Percentiles rank a stretch among this genome's conserved stretches.
phyloP scores from a whole-genome alignment of 768 basidiomycete species.

The Russula lepida region DNA sequence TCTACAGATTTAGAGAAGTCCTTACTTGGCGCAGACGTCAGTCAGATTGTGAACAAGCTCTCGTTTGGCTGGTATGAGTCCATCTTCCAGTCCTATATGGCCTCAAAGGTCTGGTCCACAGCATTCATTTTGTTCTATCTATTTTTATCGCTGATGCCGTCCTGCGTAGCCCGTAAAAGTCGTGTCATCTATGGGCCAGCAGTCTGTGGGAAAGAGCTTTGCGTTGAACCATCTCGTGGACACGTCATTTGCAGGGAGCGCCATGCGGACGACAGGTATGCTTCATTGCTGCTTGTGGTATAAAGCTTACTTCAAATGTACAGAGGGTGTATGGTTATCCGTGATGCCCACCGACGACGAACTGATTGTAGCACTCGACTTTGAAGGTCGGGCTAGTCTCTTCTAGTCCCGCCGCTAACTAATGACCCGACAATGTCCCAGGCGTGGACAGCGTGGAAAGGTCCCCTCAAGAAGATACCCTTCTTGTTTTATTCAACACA shows the following conservation, averaged over 20 bases:
- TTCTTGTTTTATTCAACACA: slow-evolving; percentile 56
- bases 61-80: slow-evolving; percentile 62
- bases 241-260: slow-evolving; percentile 57
- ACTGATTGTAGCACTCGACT: slow-evolving; percentile 53
- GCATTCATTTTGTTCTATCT: background rate
- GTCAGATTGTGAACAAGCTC: slow-evolving; percentile 45
- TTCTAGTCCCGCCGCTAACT: background rate
- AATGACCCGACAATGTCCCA: slow-evolving; percentile 7
- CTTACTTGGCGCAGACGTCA: slow-evolving; percentile 52
- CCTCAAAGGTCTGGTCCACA: slow-evolving; percentile 35
- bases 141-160: background rate
- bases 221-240: slow-evolving; percentile 52
- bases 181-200: slow-evolving; percentile 62
- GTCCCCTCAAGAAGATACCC: slow-evolving; percentile 53
- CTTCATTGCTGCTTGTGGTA: too few relatives aligned
- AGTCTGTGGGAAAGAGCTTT: slow-evolving; percentile 56
- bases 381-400: slow-evolving; percentile 38
- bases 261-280: slow-evolving; percentile 49
- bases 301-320: background rate
- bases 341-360: slow-evolving; percentile 50
- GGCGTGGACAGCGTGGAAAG: slow-evolving; percentile 59
- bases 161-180: slow-evolving; percentile 46
- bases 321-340: slow-evolving; percentile 60
- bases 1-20: slow-evolving; percentile 33
- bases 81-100: slow-evolving; percentile 54